Evolutionary conservation across 176 grass and related monocot genomes (phyloP).

Genomic region (Carex myosuroides): DNA sequence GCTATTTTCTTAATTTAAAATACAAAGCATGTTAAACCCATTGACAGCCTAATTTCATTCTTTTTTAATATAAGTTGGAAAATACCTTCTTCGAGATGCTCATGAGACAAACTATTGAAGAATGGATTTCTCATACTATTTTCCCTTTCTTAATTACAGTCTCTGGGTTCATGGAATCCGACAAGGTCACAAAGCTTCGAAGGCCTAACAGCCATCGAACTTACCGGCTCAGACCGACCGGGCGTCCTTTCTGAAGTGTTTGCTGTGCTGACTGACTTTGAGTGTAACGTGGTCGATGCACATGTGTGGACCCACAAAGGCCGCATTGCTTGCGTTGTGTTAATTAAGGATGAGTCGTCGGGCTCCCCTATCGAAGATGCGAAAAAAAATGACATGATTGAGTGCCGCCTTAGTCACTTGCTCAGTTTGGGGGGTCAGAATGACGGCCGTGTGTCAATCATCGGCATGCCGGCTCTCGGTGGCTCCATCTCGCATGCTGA

Average conservation of each 20-base stretch:
- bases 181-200: slow-evolving; percentile 28
- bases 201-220: slow-evolving; percentile 55
- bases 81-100: neutral
- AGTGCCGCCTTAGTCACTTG: slow-evolving; percentile 60
- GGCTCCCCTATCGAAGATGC: slow-evolving; percentile 23
- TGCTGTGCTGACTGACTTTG: slow-evolving; percentile 66
- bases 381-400: slow-evolving; percentile 27
- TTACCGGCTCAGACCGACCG: slow-evolving; percentile 66
- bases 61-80: neutral
- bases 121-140: neutral
- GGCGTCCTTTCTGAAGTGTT: slow-evolving; percentile 90
- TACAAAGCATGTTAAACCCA: neutral
- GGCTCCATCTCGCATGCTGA: slow-evolving; percentile 41
- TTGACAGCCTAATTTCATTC: neutral
- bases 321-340: slow-evolving; percentile 57
- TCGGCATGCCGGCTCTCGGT: slow-evolving; percentile 23
- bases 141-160: slow-evolving; percentile 33
- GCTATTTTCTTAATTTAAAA: neutral
- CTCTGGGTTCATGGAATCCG: slow-evolving; percentile 56
- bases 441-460: slow-evolving; percentile 23
- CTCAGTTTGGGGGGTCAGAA: slow-evolving; percentile 20
- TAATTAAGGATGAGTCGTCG: slow-evolving; percentile 38
- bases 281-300: slow-evolving; percentile 62
- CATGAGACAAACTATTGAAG: neutral
- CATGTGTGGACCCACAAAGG: slow-evolving; percentile 75